These are phyloP conservation scores for Ophiocytium majus DNA, from an alignment of 352 stramenopile species.

Conservation along the genomic window DNA sequence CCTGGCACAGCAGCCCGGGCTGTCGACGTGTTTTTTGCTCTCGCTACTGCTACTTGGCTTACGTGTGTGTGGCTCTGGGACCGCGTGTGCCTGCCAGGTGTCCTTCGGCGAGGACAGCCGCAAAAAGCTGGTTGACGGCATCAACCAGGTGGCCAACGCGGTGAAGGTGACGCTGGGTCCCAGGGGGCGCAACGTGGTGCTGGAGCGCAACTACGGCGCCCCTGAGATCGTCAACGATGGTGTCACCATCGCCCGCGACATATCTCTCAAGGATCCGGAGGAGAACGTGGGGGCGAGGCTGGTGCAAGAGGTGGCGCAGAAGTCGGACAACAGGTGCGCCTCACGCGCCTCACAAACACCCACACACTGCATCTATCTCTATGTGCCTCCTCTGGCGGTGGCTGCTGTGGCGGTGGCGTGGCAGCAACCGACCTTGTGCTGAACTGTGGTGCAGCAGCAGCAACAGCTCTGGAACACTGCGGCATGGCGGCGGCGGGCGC, in stretches of 20 bases:
- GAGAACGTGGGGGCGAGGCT: slow-evolving; percentile 73
- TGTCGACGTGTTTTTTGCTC: too few species aligned
- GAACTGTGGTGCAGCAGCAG: too few species aligned
- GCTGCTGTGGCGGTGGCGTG: too few species aligned
- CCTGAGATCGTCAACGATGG: slow-evolving; percentile 81
- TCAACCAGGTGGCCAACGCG: slow-evolving; percentile 65
- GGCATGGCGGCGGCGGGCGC: too few species aligned
- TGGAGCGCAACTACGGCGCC: slow-evolving; percentile 74
- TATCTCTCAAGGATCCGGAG: slow-evolving; percentile 69
- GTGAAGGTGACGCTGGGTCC: slow-evolving; percentile 76
- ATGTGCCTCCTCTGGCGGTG: too few species aligned
- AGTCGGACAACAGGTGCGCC: slow-evolving; percentile 66
- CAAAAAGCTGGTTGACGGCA: slow-evolving; percentile 69
- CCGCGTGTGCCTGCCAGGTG: slow-evolving; percentile 52
- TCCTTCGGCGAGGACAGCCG: slow-evolving; percentile 72
- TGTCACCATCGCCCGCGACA: slow-evolving; percentile 78
- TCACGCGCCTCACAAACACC: too few species aligned
- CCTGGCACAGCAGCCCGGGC: too few species aligned
- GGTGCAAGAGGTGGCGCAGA: slow-evolving; percentile 75
- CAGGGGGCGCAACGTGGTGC: slow-evolving; percentile 79
- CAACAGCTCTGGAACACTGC: too few species aligned
- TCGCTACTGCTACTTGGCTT: too few species aligned
- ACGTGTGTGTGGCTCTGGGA: not conserved
- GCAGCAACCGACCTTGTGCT: too few species aligned
- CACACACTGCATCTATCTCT: too few species aligned